phyloP scores from a whole-genome alignment of 495 filamentous ascomycete genomes.

The Talaromyces adpressus region DNA sequence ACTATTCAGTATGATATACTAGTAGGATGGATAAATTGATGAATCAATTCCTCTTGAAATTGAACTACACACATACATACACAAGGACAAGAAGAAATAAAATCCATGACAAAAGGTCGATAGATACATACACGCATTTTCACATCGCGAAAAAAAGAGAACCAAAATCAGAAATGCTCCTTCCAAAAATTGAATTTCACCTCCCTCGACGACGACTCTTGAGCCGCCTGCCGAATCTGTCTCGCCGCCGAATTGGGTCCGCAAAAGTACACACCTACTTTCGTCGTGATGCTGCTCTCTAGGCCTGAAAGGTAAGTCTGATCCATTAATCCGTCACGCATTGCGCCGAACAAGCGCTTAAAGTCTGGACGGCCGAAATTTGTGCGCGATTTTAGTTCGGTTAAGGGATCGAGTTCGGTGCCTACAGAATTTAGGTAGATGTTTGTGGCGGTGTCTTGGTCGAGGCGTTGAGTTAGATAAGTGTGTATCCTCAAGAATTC shows the following conservation, averaged over 20 bases:
- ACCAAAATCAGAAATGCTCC: slow-evolving; percentile 69
- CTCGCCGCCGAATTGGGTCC: slow-evolving; percentile 75
- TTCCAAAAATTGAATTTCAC: slow-evolving; percentile 99
- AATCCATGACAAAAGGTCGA: neutral
- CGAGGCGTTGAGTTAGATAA: slow-evolving; percentile 89
- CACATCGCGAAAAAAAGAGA: neutral
- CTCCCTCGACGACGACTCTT: slow-evolving; percentile 59
- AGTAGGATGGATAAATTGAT: slow-evolving; percentile 10
- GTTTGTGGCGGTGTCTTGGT: slow-evolving; percentile 87
- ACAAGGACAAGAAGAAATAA: slow-evolving; percentile 1
- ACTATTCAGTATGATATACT: slow-evolving; percentile 6
- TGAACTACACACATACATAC: slow-evolving; percentile 13
- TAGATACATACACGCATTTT: neutral
- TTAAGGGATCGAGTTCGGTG: slow-evolving; percentile 78
- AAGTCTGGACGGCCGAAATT: slow-evolving; percentile 98
- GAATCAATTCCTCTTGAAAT: slow-evolving; percentile 6
- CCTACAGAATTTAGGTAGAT: slow-evolving; percentile 96
- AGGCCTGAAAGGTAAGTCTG: slow-evolving; percentile 78
- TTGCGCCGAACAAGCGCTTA: slow-evolving; percentile 66
- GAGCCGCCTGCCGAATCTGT: slow-evolving; percentile 77
- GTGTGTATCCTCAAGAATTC: slow-evolving; percentile 98
- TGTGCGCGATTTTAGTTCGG: slow-evolving; percentile 79
- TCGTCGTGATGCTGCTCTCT: slow-evolving; percentile 55
- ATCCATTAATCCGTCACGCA: slow-evolving; percentile 82
- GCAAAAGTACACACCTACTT: slow-evolving; percentile 98